Percentiles rank a stretch among this genome's conserved stretches.
These are phyloP conservation scores for Streptanthus diversifolius DNA, from an alignment of 345 rosid genomes.

Conservation along the genomic window DNA sequence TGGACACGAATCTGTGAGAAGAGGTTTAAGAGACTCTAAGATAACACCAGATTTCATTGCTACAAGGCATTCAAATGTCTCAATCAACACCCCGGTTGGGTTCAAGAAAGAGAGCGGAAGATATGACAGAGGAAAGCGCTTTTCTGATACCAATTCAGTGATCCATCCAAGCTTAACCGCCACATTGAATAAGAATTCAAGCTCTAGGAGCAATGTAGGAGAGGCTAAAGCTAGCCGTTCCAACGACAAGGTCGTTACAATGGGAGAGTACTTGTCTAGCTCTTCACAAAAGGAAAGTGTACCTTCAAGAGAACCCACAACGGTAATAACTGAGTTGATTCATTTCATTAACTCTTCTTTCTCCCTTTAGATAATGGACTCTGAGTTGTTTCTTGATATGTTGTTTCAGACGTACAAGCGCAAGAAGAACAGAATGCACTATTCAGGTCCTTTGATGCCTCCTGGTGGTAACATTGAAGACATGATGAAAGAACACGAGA, in stretches of 20 bases:
- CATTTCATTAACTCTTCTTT: not conserved
- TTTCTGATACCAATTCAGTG: slow-evolving; percentile 42
- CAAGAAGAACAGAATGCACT: slow-evolving; percentile 72
- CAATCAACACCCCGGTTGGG: slow-evolving; percentile 36
- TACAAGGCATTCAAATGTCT: slow-evolving; percentile 44
- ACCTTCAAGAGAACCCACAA: slow-evolving; percentile 28
- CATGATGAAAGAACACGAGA: slow-evolving; percentile 82
- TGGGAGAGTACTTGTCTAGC: slow-evolving; percentile 34
- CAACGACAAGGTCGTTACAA: slow-evolving; percentile 24
- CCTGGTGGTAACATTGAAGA: slow-evolving; percentile 87
- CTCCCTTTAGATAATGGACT: not conserved
- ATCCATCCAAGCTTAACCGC: slow-evolving; percentile 45
- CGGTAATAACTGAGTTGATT: slow-evolving; percentile 43
- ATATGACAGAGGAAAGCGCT: slow-evolving; percentile 41
- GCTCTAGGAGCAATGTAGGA: slow-evolving; percentile 31
- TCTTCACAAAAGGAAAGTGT: slow-evolving; percentile 32
- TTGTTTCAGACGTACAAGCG: slow-evolving; percentile 52
- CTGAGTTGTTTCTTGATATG: slow-evolving; percentile 2
- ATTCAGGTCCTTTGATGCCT: slow-evolving; percentile 90
- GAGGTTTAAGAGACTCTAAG: slow-evolving; percentile 51
- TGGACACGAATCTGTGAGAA: slow-evolving; percentile 65
- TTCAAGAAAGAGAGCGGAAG: slow-evolving; percentile 42
- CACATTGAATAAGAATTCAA: slow-evolving; percentile 27
- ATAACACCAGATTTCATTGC: slow-evolving; percentile 62
- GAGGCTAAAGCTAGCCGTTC: slow-evolving; percentile 39